phyloP scores from a whole-genome alignment of 768 basidiomycete genomes.

The Candolleomyces eurysporus region DNA sequence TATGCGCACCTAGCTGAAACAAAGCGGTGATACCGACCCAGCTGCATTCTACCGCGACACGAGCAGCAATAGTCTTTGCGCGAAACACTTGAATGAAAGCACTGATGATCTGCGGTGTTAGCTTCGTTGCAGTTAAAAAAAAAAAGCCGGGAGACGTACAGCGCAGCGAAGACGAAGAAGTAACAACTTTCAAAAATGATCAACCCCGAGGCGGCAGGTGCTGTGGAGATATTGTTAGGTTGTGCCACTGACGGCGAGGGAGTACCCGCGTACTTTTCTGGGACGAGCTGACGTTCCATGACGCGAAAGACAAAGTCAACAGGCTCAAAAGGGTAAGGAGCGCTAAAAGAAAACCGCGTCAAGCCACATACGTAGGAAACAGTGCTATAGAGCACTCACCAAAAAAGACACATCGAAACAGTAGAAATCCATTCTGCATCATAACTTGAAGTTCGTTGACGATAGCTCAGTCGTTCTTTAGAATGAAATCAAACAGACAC shows the following conservation, averaged over 20 bases:
- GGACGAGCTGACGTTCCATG: constrained; percentile 52
- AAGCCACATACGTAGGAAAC: background rate
- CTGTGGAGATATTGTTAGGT: constrained; percentile 23
- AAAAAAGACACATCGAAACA: constrained; percentile 55
- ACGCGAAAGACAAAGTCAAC: constrained; percentile 52
- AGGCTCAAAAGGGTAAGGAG: constrained; percentile 51
- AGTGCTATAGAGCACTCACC: constrained; percentile 34
- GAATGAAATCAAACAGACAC: background rate
- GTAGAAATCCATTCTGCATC: constrained; percentile 52
- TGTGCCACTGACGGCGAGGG: background rate
- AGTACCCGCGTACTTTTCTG: constrained; percentile 32
- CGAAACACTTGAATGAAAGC: constrained; percentile 36
- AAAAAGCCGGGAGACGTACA: constrained; percentile 26
- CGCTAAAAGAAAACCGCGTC: constrained; percentile 25
- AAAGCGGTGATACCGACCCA: constrained; percentile 52
- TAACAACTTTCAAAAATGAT: constrained; percentile 46
- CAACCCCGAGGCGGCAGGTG: constrained; percentile 46
- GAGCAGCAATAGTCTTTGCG: constrained; percentile 35
- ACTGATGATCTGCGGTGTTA: constrained; percentile 17
- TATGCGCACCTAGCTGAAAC: constrained; percentile 48
- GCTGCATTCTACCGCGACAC: constrained; percentile 49
- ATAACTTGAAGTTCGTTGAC: constrained; percentile 6
- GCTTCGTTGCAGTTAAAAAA: background rate
- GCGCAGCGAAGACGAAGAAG: constrained; percentile 29
- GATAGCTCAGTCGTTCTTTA: background rate